These are phyloP conservation scores for Candida lessepsii DNA, from an alignment of 805 yeast genomes.

Conservation along the genomic window DNA sequence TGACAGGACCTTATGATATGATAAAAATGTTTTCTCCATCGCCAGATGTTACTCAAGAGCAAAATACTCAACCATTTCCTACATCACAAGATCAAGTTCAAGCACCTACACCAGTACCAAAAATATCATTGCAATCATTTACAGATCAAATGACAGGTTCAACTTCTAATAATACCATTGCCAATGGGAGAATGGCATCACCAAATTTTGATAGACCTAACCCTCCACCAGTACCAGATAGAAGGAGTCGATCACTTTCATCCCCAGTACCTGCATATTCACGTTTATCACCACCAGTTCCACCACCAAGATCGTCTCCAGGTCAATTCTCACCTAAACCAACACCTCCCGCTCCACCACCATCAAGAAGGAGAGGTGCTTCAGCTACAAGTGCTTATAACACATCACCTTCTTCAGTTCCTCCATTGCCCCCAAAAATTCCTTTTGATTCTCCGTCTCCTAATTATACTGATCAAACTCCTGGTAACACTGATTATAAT, in stretches of 20 bases:
- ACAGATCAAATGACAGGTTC: constrained; percentile 42
- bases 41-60: constrained; percentile 5
- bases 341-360: constrained; percentile 45
- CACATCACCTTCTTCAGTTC: constrained; percentile 6
- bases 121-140: constrained; percentile 38
- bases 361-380: constrained; percentile 32
- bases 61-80: background rate
- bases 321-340: constrained; percentile 27
- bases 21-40: constrained; percentile 16
- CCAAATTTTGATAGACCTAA: constrained; percentile 12
- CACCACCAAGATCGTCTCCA: constrained; percentile 27
- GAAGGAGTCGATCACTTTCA: constrained; percentile 35
- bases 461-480: background rate
- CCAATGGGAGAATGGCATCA: constrained; percentile 26
- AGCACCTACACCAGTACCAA: constrained; percentile 19
- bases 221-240: constrained; percentile 29
- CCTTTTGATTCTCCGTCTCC: constrained; percentile 9
- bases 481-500: too few relatives aligned
- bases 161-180: constrained; percentile 30
- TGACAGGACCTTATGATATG: constrained; percentile 44
- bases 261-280: constrained; percentile 25
- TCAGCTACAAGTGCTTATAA: background rate
- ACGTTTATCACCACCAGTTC: constrained; percentile 14
- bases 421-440: constrained; percentile 11
- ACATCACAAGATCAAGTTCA: constrained; percentile 14